phyloP scores from a whole-genome alignment of 106 monocot species.

The Dendrobium huoshanense region DNA sequence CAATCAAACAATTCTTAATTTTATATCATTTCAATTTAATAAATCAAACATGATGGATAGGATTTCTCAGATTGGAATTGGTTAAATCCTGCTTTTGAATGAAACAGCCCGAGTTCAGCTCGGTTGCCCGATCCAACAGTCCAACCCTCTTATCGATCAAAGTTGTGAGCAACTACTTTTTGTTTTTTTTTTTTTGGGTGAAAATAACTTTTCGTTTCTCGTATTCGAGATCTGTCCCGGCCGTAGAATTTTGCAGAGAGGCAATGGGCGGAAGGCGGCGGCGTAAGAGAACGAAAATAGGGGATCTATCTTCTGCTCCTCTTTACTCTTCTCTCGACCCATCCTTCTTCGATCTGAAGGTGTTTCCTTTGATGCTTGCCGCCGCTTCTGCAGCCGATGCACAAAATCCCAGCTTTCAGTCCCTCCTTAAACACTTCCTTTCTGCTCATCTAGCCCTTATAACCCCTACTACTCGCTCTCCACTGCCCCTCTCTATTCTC shows the following conservation, averaged over 20 bases:
- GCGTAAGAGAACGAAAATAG: constrained; percentile 6
- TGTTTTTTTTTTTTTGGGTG: too few species aligned
- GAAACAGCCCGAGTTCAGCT: too few species aligned
- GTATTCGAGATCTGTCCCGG: too few species aligned
- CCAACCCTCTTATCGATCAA: too few species aligned
- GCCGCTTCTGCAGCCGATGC: constrained; percentile 17
- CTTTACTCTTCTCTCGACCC: not conserved
- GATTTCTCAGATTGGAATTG: too few species aligned
- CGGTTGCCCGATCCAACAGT: too few species aligned
- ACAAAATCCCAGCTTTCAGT: constrained; percentile 10
- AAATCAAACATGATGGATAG: too few species aligned
- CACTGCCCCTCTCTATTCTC: constrained; percentile 7
- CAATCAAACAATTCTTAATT: too few species aligned
- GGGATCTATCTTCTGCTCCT: not conserved
- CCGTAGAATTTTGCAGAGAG: not conserved
- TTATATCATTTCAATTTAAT: too few species aligned
- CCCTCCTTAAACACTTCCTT: constrained; percentile 22
- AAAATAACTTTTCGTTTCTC: too few species aligned
- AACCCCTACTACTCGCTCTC: not conserved
- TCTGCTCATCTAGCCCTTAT: constrained; percentile 19
- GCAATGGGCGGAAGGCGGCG: constrained; percentile 1
- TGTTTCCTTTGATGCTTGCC: constrained; percentile 36
- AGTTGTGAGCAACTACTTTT: too few species aligned
- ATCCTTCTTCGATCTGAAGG: constrained; percentile 18
- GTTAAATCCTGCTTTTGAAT: too few species aligned